Base-by-base conservation (phyloP, 2,329 filamentous ascomycete genomes). In the Penicillium concentricum region DNA sequence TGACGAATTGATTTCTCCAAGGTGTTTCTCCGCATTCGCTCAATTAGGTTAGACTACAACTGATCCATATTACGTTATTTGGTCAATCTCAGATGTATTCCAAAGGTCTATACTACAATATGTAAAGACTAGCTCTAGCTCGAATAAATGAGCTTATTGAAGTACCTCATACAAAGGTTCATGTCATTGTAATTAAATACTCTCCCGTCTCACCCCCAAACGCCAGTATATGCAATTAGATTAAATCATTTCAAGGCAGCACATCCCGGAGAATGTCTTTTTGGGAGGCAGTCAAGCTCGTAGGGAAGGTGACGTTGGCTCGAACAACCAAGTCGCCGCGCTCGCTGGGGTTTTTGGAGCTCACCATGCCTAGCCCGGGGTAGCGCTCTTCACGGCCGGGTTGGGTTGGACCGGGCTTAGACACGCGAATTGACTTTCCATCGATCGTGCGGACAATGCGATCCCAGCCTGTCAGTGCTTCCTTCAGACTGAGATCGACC, bases 371-470 rank as follows among this genome's bases (percentile, higher is more conserved):
- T n/a, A 90, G 81, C 5, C 85, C 84, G 0, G 94, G 94, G 71
- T 90, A 99, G 32, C 82, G 81, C 64, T 97, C 92, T 66, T 86
- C 86, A 72, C 87, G 90, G 13, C 89, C 91, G 0, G 93, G 92
- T 56, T 89, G 88, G 7, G 93, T 97, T 1, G 93, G 93, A 0
- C 92, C 93, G 5, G 82, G 78, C 74, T 92, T 92, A 43, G 90
- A 85, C 38, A 97, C 84, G 50, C 81, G 85, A 65, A 99, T 79
- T 68, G 92, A 89, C 71, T 90, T 92, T 66, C 90, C 90, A 69
- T 99, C 94, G 66, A 99, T 97, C 10, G 93, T 99, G 32, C 87
- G 86, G 22, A 99, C 86, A n/a, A 90, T 95, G 52, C 90, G 86
- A 67, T 85, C 88, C 94, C 94, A 99, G 57, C 94, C 94, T 0